Base-by-base conservation (phyloP, 2,329 filamentous ascomycete species). In the Trichoderma sp. region DNA sequence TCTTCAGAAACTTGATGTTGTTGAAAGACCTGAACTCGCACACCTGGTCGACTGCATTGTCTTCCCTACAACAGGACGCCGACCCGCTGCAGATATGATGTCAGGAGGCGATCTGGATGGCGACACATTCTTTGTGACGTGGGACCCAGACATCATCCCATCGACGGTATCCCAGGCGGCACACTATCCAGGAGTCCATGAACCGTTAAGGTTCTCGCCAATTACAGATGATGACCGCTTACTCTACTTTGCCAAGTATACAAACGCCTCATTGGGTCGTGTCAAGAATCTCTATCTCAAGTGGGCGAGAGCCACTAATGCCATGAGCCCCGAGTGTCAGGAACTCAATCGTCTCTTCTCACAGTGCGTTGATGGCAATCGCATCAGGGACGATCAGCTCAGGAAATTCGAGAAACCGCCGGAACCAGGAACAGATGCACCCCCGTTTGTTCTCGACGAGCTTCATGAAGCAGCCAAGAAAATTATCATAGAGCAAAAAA, bases 101-200 rank as follows among this genome's bases (percentile, higher is more conserved):
- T 86, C 84, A 21, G 84, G 85, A 1, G 84, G 85, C 16, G 85
- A 86, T 78, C 77, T 86, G 3, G 84, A 86, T 71, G 84, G 85
- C 6, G 84, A 86, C 77, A 83, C 79, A 33, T 86, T 85, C 74
- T 85, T 86, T 60, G 84, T 86, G 4, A 82, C 80, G 24, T 86
- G 84, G 85, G 85, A 86, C 77, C 79, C 67, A n/a, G 84, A 85
- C 27, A 76, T 86, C 4, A 81, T 86, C 4, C 85, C 84, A 7
- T 77, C 78, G 3, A 83, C 75, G 5, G 75, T 85, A 16, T 81
- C 83, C 7, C 76, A 84, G 74, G 78, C 85, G 4, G 85, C 84
- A 18, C 78, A 81, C 45, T 86, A 86, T 77, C 83, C 84, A n/a
- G 83, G 82, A 3, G 83, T 75, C n/a, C 82, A 80, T 63, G 84